Conservation (phyloP, 2,329 filamentous ascomycete species). For the Cordyceps tenuipes region DNA sequence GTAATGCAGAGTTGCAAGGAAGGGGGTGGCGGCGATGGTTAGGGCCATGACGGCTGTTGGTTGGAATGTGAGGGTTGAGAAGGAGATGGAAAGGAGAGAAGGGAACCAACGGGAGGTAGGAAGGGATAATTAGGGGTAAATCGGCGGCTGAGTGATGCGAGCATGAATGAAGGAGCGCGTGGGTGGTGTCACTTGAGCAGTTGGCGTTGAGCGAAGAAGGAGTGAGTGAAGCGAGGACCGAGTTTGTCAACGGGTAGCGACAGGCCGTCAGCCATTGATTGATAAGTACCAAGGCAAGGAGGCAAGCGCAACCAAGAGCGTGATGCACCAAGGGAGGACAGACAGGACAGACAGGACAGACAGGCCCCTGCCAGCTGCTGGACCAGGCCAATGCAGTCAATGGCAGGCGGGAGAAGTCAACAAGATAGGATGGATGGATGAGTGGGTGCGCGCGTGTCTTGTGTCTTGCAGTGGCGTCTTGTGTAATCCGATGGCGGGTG, state of each 20-base stretch:
- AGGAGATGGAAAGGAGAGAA: not conserved
- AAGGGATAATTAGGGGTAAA: not conserved
- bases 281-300: not conserved
- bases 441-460: not conserved
- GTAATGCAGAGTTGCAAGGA: slow-evolving; percentile 45
- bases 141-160: not conserved
- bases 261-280: not conserved
- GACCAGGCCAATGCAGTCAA: not conserved
- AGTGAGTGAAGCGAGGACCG: not conserved
- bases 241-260: not conserved
- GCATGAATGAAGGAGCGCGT: not conserved
- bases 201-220: not conserved
- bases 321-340: not conserved
- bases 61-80: not conserved
- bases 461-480: not conserved
- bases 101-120: not conserved
- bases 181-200: not conserved
- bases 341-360: not conserved
- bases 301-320: slow-evolving; percentile 5
- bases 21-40: slow-evolving; percentile 18
- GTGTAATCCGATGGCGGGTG: slow-evolving; percentile 6
- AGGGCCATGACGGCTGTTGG: slow-evolving; percentile 9
- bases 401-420: not conserved
- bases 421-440: not conserved
- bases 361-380: slow-evolving; percentile 13